Evolutionary conservation across 2,329 filamentous ascomycete genomes (phyloP).

Genomic region (Verticillium nonalfalfae): DNA sequence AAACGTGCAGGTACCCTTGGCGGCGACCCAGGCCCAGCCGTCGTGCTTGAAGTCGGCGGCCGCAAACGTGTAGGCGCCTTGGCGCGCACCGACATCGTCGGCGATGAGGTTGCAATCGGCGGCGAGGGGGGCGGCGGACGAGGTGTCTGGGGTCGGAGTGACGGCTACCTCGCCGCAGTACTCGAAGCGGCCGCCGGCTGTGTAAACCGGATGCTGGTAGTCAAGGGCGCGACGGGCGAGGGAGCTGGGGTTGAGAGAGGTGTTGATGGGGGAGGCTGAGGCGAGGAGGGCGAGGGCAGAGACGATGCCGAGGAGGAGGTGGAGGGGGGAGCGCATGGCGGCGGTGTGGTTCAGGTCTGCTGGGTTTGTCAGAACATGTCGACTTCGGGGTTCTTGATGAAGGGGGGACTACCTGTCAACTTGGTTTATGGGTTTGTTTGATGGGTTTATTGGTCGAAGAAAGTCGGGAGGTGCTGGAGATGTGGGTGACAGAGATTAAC

Average conservation of each 20-base stretch:
- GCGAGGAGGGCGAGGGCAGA: neutral
- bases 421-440: too few species aligned
- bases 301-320: neutral
- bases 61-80: conserved; percentile 8
- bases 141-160: conserved; percentile 3
- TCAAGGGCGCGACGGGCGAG: neutral
- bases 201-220: neutral
- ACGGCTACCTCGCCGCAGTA: conserved; percentile 10
- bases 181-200: conserved; percentile 6
- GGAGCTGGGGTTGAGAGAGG: neutral
- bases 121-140: conserved; percentile 5
- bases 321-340: neutral
- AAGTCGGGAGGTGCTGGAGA: neutral
- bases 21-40: conserved; percentile 8
- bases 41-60: conserved; percentile 4
- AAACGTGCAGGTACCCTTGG: conserved; percentile 9
- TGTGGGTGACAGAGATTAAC: neutral
- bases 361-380: neutral
- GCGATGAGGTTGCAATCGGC: conserved; percentile 6
- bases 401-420: too few species aligned
- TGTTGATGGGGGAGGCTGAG: neutral
- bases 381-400: neutral
- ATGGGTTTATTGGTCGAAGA: too few species aligned
- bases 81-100: neutral
- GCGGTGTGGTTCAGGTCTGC: neutral